Evolutionary conservation across 192 early-diverging fungal genomes (phyloP), one percentile per base, ranked within the genome.

Genomic region (Backusella sp.): DNA sequence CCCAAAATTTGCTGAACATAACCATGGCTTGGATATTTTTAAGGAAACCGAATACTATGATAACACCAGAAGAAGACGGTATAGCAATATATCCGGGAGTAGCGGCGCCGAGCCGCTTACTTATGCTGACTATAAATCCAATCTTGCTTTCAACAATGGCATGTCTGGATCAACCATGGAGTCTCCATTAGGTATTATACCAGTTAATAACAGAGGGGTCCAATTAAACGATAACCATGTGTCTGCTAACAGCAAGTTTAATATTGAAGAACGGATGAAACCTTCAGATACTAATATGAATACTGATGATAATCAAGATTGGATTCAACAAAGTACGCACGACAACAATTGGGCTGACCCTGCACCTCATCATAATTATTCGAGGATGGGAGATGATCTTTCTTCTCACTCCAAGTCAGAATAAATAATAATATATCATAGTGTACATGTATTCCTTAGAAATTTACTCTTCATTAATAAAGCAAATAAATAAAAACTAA

Each of bases 1-100:
- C 17, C 79, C 74, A 17, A 56, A 26, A 30, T 80, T 80, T 41
- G 12, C 66, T 21, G 79, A 80, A 9, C 74, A 62, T 17, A 4
- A 46, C 19, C 66, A 41, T 34, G 30, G 41, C 1, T 34, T 67
- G 34, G 73, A 72, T 39, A 68, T 73, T 41, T 75, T 76, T 59
- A 75, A 71, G 42, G 79, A 80, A 15, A 62, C 76, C 8, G 11
- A 36, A 28, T 62, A 62, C 56, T 62, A 28, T 11, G 14, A 14
- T 28, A 9, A 23, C 26, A 11, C 6, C 28, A 9, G 37, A n/a
- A 34, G 19, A 35, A 39, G 34, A 36, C 56, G 56, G 3, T 62
- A 30, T 62, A 28, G 23, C 26, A 62, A 62, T 62, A 11, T 23
- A 9, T 62, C 56, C 26, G 23, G 23, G 28, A 23, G 9, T 26